A percentile compares a stretch with the other conserved stretches of the same genome.
phyloP scores from a whole-genome alignment of 2,329 filamentous ascomycete genomes.

The Talaromyces amestolkiae region DNA sequence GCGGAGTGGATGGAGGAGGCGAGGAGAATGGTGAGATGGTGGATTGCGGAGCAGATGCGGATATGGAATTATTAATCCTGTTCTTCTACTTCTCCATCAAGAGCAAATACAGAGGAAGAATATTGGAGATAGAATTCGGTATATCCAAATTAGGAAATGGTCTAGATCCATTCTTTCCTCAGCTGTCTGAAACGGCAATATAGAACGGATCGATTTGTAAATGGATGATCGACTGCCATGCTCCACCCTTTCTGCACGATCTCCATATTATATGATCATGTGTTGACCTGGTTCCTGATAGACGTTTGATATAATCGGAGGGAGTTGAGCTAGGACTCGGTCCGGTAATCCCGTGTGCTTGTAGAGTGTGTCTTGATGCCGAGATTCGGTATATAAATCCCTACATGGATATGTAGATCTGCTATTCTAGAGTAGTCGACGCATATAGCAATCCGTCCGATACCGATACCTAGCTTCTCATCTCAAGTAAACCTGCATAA shows the following conservation, averaged over 20 bases:
- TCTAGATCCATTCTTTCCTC: neutral
- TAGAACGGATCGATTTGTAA: neutral
- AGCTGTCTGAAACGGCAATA: neutral
- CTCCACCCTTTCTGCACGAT: neutral
- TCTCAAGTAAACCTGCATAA: neutral
- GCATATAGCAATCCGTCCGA: neutral
- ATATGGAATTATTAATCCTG: slow-evolving; percentile 25
- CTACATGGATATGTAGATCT: neutral
- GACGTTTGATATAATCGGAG: neutral
- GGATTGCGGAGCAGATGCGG: slow-evolving; percentile 31
- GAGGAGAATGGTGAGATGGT: slow-evolving; percentile 39
- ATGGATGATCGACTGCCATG: no score
- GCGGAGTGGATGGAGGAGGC: slow-evolving; percentile 38
- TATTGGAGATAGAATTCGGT: neutral
- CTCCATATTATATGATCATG: neutral
- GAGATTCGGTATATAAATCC: neutral
- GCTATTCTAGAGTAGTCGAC: neutral
- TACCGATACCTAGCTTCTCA: neutral
- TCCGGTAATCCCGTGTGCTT: neutral
- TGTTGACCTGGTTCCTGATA: neutral
- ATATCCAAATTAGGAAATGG: neutral
- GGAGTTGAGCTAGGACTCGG: neutral
- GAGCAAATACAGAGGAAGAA: no score
- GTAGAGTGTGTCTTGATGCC: neutral
- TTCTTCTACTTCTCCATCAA: no score